Percentiles rank a stretch among this genome's conserved stretches.
These are phyloP conservation scores for Incumbomyces delicatus DNA, from an alignment of 2,329 filamentous ascomycete genomes.

Conservation along the genomic window DNA sequence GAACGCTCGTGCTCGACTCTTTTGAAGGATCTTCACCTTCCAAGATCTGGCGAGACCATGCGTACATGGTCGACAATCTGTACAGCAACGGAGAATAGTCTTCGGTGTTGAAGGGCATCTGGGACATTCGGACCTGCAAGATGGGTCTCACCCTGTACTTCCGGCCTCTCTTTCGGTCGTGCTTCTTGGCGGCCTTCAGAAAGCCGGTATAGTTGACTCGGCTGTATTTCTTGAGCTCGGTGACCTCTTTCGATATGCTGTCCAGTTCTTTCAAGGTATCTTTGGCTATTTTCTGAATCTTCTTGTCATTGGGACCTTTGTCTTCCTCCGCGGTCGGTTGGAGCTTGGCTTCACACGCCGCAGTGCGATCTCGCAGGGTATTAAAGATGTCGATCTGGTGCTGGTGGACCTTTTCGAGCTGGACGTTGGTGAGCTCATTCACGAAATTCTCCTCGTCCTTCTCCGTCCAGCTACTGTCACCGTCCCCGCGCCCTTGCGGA, in stretches of 20 bases:
- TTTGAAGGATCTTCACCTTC: constrained; percentile 45
- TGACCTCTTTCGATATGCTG: constrained; percentile 77
- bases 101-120: constrained; percentile 89
- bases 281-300: constrained; percentile 46
- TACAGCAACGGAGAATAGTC: constrained; percentile 85
- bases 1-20: constrained; percentile 36
- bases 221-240: constrained; percentile 88
- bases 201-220: constrained; percentile 96
- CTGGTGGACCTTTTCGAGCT: constrained; percentile 85
- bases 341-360: constrained; percentile 56
- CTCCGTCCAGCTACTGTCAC: constrained; percentile 69
- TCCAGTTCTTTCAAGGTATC: constrained; percentile 74
- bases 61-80: constrained; percentile 87
- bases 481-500: constrained; percentile 36
- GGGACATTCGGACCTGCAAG: constrained; percentile 79
- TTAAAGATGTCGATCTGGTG: constrained; percentile 80
- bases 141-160: constrained; percentile 83
- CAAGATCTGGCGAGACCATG: constrained; percentile 76
- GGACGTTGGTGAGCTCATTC: constrained; percentile 86
- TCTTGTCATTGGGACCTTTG: constrained; percentile 29
- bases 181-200: constrained; percentile 97
- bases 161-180: constrained; percentile 82
- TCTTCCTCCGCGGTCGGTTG: constrained; percentile 40
- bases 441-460: constrained; percentile 90
- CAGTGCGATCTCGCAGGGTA: constrained; percentile 69